Evolutionary conservation across 2,329 filamentous ascomycete genomes (phyloP).

Genomic region (Endothia cerciana): DNA sequence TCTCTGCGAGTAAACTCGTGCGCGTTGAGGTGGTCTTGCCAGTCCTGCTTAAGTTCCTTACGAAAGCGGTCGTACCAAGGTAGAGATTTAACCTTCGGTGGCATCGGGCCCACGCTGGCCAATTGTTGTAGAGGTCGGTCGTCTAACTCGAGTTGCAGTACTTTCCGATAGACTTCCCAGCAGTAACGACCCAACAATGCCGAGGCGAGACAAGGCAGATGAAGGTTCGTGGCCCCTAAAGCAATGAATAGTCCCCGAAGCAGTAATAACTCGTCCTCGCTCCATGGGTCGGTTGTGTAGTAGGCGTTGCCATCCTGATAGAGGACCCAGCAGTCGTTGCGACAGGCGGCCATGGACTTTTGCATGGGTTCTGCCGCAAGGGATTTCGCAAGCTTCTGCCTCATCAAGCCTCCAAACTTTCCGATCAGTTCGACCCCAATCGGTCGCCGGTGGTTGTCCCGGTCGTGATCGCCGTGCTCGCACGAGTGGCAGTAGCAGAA

Average conservation of each 20-base stretch:
- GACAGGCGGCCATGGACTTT: conserved; percentile 34
- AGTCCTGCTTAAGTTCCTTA: conserved; percentile 58
- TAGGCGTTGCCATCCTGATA: conserved; percentile 38
- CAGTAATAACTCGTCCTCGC: conserved; percentile 52
- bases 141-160: conserved; percentile 44
- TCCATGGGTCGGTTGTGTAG: conserved; percentile 48
- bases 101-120: conserved; percentile 33
- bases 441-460: conserved; percentile 55
- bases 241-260: conserved; percentile 50
- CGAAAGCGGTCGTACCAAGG: conserved; percentile 61
- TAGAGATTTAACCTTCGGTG: conserved; percentile 48
- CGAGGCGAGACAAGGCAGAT: conserved; percentile 53
- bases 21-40: conserved; percentile 58
- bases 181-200: conserved; percentile 56
- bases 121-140: conserved; percentile 33
- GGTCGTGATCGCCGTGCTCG: conserved; percentile 63
- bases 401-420: conserved; percentile 38
- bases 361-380: conserved; percentile 27
- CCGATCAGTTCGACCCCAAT: conserved; percentile 55
- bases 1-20: conserved; percentile 61
- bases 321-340: conserved; percentile 49
- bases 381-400: conserved; percentile 39
- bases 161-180: conserved; percentile 53
- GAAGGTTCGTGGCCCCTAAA: conserved; percentile 23
- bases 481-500: conserved; percentile 64